Evolutionary conservation across 1,139 yeast species (phyloP).

Genomic region (Scheffersomyces stambukii): DNA sequence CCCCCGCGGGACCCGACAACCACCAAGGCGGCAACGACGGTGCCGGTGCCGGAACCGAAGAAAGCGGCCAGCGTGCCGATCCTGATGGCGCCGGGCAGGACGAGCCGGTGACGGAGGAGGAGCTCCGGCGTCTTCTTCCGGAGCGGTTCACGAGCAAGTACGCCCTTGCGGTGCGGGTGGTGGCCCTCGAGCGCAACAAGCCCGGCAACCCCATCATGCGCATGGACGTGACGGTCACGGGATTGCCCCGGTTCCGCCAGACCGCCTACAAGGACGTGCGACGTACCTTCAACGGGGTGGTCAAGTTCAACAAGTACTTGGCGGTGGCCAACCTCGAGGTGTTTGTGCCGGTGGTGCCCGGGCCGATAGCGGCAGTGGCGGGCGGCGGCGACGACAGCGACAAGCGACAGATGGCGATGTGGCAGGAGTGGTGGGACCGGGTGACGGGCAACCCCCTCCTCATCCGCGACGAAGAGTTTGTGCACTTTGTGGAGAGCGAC

Average conservation of each 20-base stretch:
- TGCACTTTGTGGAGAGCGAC: conserved; percentile 83
- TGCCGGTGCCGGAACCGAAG: no score
- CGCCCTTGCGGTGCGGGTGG: conserved; percentile 24
- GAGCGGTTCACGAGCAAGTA: conserved; percentile 43
- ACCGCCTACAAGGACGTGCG: conserved; percentile 67
- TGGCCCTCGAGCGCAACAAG: conserved; percentile 37
- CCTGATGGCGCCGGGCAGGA: no score
- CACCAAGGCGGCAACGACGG: no score
- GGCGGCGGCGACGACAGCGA: conserved; percentile 80
- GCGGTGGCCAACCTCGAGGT: conserved; percentile 84
- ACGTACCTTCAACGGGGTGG: conserved; percentile 76
- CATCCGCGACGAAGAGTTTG: conserved; percentile 82
- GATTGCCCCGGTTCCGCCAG: conserved; percentile 75
- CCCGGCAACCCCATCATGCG: conserved; percentile 42
- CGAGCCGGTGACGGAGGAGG: no score
- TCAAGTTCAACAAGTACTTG: conserved; percentile 71
- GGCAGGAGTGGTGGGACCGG: conserved; percentile 88
- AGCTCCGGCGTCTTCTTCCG: conserved; percentile 45
- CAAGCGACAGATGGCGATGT: conserved; percentile 48
- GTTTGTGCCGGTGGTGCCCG: conserved; percentile 87
- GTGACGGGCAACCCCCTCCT: conserved; percentile 71
- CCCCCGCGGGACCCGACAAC: no score
- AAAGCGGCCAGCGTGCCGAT: no score
- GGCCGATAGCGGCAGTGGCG: conserved; percentile 71
- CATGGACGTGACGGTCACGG: conserved; percentile 38